Percentiles rank a stretch among this genome's conserved stretches.
phyloP scores from a whole-genome alignment of 495 filamentous ascomycete species.

The Hypoxylon rickii region DNA sequence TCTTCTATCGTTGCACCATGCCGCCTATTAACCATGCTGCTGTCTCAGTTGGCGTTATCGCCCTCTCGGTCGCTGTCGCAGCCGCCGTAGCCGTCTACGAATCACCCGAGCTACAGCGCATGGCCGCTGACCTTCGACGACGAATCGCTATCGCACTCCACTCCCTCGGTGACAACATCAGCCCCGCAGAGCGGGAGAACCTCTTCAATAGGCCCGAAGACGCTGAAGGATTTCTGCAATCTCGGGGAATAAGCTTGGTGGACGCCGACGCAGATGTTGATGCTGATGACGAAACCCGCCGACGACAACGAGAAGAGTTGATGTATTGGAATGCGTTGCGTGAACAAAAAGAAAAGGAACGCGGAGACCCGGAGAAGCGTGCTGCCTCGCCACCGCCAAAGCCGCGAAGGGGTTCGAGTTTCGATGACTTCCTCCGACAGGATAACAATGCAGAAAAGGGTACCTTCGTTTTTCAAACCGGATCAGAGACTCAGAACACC shows the following conservation, averaged over 20 bases:
- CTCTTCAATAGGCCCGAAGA: conserved; percentile 63
- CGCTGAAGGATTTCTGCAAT: conserved; percentile 58
- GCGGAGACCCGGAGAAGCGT: conserved; percentile 22
- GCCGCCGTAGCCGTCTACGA: conserved; percentile 87
- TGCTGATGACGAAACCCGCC: conserved; percentile 69
- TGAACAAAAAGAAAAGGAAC: conserved; percentile 43
- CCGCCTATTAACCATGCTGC: conserved; percentile 54
- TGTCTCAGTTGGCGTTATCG: conserved; percentile 74
- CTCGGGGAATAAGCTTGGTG: conserved; percentile 43
- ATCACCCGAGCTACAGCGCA: conserved; percentile 76
- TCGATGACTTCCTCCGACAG: conserved; percentile 59
- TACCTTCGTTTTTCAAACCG: conserved; percentile 57
- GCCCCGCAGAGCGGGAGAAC: conserved; percentile 58
- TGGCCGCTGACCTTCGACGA: conserved; percentile 74
- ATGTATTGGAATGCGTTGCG: conserved; percentile 65
- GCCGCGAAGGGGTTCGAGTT: conserved; percentile 43
- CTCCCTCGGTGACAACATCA: conserved; percentile 74
- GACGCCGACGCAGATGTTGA: conserved; percentile 63
- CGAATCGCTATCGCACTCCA: conserved; percentile 80
- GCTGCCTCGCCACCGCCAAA: conserved; percentile 3
- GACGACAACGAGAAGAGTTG: conserved; percentile 72
- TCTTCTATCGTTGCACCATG: conserved; percentile 41
- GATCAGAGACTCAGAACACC: conserved; percentile 42
- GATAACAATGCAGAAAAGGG: conserved; percentile 51
- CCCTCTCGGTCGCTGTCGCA: conserved; percentile 73